A percentile compares a stretch with the other conserved stretches of the same genome.
These are phyloP conservation scores for Nicotiana paniculata DNA, from an alignment of 257 asterid genomes.

Conservation along the genomic window DNA sequence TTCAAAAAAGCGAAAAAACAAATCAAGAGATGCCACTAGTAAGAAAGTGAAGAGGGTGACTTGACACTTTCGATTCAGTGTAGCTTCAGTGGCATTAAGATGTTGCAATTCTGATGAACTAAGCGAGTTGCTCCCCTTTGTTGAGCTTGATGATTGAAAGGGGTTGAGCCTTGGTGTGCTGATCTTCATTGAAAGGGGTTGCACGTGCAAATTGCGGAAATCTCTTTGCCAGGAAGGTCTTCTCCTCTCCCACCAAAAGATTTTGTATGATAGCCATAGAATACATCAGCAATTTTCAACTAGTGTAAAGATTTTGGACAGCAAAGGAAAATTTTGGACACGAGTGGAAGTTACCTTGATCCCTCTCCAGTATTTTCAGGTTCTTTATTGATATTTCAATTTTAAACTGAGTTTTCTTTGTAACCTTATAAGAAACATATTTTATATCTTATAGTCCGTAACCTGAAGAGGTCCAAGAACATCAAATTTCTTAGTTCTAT, in stretches of 20 bases:
- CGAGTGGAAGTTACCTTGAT: not conserved
- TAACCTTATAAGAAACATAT: not conserved
- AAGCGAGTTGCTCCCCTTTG: not conserved
- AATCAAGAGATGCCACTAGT: conserved; percentile 41
- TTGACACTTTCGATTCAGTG: conserved; percentile 22
- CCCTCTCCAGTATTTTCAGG: not conserved
- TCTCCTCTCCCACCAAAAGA: not conserved
- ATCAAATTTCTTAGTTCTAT: not conserved
- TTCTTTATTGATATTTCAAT: not conserved
- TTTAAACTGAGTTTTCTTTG: not conserved
- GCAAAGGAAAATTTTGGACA: not conserved
- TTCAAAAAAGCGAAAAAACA: conserved; percentile 44
- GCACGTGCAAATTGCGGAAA: not conserved
- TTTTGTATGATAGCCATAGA: not conserved
- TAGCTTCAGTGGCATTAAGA: conserved; percentile 27
- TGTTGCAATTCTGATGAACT: not conserved
- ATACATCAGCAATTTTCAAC: not conserved
- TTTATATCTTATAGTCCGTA: not conserved
- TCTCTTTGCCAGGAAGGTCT: not conserved
- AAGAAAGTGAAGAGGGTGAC: conserved; percentile 48
- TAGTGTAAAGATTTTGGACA: not conserved
- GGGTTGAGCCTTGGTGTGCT: not conserved
- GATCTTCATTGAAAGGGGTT: not conserved
- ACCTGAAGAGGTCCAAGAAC: not conserved
- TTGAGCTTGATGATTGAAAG: not conserved